These are phyloP conservation scores for Ceriops decandra DNA, from an alignment of 345 rosid genomes.

Conservation along the genomic window DNA sequence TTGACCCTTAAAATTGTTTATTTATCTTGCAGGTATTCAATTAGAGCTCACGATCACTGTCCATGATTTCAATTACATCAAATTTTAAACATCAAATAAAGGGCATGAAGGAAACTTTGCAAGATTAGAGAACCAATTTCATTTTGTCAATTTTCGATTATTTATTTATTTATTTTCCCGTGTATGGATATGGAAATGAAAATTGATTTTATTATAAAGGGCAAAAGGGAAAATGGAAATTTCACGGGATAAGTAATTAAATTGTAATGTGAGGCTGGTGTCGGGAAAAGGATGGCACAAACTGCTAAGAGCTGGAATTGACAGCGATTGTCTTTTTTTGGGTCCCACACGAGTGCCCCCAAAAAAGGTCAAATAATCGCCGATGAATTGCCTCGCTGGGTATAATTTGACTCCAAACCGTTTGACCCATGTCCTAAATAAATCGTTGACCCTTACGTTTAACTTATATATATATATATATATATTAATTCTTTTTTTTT, in stretches of 20 bases:
- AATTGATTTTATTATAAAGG: constrained; percentile 6
- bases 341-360: constrained; percentile 22
- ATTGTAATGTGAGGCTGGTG: background rate
- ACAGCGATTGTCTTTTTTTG: constrained; percentile 22
- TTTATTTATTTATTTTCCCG: no score
- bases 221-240: constrained; percentile 16
- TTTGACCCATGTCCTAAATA: background rate
- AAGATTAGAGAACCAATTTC: no score
- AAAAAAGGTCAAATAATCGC: constrained; percentile 9
- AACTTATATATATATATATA: background rate
- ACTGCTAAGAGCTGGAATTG: constrained; percentile 22
- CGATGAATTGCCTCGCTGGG: constrained; percentile 1
- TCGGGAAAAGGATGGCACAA: no score
- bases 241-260: constrained; percentile 7
- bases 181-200: no score
- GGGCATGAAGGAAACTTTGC: no score
- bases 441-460: background rate
- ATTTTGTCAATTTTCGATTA: no score
- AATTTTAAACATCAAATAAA: no score
- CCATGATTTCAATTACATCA: no score
- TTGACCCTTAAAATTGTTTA: no score
- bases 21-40: no score
- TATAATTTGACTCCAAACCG: background rate
- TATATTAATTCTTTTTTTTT: no score
- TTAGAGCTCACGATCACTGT: no score